phyloP scores from a whole-genome alignment of 2,329 filamentous ascomycete genomes.

The Diaporthe citrichinensis region DNA sequence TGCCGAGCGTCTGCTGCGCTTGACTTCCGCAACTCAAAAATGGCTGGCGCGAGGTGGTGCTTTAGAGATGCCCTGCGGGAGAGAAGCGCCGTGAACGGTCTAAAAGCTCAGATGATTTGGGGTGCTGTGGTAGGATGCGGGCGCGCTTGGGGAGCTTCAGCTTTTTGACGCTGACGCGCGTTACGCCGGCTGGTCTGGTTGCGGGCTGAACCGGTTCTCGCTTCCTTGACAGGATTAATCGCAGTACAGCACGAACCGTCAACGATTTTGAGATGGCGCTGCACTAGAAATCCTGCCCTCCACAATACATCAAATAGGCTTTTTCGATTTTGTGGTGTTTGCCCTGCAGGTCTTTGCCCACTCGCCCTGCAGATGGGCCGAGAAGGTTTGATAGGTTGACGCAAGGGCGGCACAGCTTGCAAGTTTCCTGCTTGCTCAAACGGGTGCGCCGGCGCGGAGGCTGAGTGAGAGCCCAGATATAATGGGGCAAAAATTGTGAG shows the following conservation, averaged over 20 bases:
- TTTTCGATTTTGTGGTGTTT: constrained; percentile 19
- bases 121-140: constrained; percentile 44
- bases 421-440: constrained; percentile 19
- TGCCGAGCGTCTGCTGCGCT: constrained; percentile 30
- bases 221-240: constrained; percentile 22
- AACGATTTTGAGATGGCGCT: background rate
- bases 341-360: constrained; percentile 34
- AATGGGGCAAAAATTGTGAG: background rate
- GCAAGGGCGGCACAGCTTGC: constrained; percentile 28
- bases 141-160: constrained; percentile 36
- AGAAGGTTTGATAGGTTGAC: constrained; percentile 21
- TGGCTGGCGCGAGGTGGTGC: constrained; percentile 13
- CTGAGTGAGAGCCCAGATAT: background rate
- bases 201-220: constrained; percentile 14
- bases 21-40: constrained; percentile 24
- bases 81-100: constrained; percentile 28
- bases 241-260: constrained; percentile 2
- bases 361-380: constrained; percentile 37
- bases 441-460: constrained; percentile 8
- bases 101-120: constrained; percentile 35
- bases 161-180: constrained; percentile 59
- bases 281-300: constrained; percentile 1
- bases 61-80: constrained; percentile 12
- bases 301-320: background rate
- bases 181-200: constrained; percentile 51